Conservation (phyloP, 2,329 filamentous ascomycete genomes). For the Phaeosphaeriaceae sp. region DNA sequence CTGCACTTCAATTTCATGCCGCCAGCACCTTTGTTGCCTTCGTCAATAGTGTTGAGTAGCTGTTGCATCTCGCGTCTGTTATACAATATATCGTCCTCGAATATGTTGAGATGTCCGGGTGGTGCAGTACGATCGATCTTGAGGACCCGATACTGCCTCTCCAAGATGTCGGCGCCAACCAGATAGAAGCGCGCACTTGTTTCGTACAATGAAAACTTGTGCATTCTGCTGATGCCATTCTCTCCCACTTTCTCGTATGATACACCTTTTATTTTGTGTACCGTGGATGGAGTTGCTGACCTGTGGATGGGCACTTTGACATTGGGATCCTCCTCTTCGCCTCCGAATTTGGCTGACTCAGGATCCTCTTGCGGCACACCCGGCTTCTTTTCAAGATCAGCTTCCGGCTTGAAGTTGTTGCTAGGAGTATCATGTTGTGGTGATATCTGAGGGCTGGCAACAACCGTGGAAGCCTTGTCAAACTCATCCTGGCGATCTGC, state of each 20-base stretch:
- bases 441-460: conserved; percentile 30
- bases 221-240: conserved; percentile 68
- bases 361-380: conserved; percentile 39
- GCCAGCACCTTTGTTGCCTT: conserved; percentile 90
- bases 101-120: conserved; percentile 78
- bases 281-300: conserved; percentile 48
- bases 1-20: conserved; percentile 89
- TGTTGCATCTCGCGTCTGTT: conserved; percentile 91
- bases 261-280: conserved; percentile 49
- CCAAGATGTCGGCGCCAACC: conserved; percentile 89
- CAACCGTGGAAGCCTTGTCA: conserved; percentile 35
- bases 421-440: conserved; percentile 33
- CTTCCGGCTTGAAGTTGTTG: conserved; percentile 41
- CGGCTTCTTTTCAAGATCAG: conserved; percentile 40
- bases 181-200: conserved; percentile 93
- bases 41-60: conserved; percentile 91
- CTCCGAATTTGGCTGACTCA: conserved; percentile 46
- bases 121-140: conserved; percentile 93
- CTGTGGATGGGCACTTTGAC: conserved; percentile 49
- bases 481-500: conserved; percentile 35
- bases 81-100: conserved; percentile 95
- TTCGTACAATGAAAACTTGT: conserved; percentile 97
- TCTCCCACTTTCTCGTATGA: conserved; percentile 53
- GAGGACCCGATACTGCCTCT: conserved; percentile 86
- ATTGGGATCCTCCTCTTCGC: conserved; percentile 52